A percentile compares a stretch with the other conserved stretches of the same genome.
phyloP scores from a whole-genome alignment of 2,329 filamentous ascomycete genomes.

The Stenocarpella maydis region DNA sequence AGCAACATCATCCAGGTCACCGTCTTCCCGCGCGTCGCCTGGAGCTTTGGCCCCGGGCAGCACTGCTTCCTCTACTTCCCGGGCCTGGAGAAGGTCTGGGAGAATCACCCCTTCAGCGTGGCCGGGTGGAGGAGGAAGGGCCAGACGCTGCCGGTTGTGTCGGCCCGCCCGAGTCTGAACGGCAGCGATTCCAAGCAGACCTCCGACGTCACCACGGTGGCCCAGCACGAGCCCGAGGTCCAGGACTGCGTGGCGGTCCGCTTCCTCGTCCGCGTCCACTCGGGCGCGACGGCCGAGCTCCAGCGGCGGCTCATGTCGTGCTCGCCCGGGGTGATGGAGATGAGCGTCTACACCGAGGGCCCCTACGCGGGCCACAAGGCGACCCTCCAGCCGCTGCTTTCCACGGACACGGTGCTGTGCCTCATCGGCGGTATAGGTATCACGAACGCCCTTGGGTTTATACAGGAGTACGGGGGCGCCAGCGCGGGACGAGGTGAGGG shows the following conservation, averaged over 20 bases:
- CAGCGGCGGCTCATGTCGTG: background rate
- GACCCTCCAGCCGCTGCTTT: background rate
- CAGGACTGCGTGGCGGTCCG: conserved; percentile 15
- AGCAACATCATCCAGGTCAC: conserved; percentile 53
- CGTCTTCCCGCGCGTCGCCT: conserved; percentile 37
- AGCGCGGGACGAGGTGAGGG: too few relatives aligned
- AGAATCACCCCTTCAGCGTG: conserved; percentile 60
- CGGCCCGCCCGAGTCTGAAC: background rate
- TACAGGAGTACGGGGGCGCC: background rate
- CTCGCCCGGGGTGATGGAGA: conserved; percentile 2
- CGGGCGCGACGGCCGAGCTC: background rate
- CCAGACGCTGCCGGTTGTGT: background rate
- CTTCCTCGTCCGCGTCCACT: conserved; percentile 14
- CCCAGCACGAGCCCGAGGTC: background rate
- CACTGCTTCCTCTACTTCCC: conserved; percentile 42
- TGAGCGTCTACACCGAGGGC: conserved; percentile 17
- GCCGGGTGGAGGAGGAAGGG: conserved; percentile 38
- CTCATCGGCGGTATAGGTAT: background rate
- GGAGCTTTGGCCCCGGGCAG: background rate
- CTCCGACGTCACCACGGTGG: background rate
- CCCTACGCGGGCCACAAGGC: conserved; percentile 7
- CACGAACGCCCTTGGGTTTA: background rate
- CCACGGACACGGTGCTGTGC: background rate
- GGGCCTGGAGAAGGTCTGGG: conserved; percentile 47
- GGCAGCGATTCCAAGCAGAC: background rate